Evolutionary conservation across 352 stramenopile genomes (phyloP).

Genomic region (Phytopythium montanum): DNA sequence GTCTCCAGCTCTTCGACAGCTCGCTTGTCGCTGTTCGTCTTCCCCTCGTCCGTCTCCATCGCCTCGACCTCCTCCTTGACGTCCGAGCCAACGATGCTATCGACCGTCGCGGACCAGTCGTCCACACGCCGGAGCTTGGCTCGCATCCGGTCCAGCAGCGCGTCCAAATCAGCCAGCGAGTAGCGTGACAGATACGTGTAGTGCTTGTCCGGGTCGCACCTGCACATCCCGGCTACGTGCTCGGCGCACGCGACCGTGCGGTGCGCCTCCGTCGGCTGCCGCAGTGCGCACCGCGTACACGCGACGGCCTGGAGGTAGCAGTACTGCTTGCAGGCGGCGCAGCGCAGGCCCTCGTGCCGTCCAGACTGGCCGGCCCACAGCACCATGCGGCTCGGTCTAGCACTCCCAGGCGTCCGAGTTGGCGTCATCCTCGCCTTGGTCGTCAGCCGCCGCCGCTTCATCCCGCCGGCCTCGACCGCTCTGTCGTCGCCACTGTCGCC

Average conservation of each 20-base stretch:
- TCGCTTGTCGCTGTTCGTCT: constrained; percentile 5
- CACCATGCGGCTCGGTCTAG: constrained; percentile 64
- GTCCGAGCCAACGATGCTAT: constrained; percentile 14
- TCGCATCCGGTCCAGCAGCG: constrained; percentile 28
- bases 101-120: constrained; percentile 38
- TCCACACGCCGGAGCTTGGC: constrained; percentile 30
- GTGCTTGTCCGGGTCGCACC: constrained; percentile 45
- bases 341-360: constrained; percentile 73
- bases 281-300: constrained; percentile 52
- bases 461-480: constrained; percentile 5
- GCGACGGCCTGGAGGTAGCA: constrained; percentile 84
- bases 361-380: constrained; percentile 78
- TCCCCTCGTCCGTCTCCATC: constrained; percentile 3
- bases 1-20: constrained; percentile 17
- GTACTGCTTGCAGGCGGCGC: constrained; percentile 77
- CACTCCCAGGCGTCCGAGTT: constrained; percentile 3
- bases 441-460: constrained; percentile 12
- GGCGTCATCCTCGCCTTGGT: constrained; percentile 30
- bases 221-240: constrained; percentile 77
- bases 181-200: constrained; percentile 67
- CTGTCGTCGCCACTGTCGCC: background rate
- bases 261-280: constrained; percentile 29
- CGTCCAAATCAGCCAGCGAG: constrained; percentile 32
- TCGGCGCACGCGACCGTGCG: constrained; percentile 66
- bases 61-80: background rate